Base-by-base conservation (phyloP, 352 stramenopile species). In the Hyaloperonospora arabidopsidis region DNA sequence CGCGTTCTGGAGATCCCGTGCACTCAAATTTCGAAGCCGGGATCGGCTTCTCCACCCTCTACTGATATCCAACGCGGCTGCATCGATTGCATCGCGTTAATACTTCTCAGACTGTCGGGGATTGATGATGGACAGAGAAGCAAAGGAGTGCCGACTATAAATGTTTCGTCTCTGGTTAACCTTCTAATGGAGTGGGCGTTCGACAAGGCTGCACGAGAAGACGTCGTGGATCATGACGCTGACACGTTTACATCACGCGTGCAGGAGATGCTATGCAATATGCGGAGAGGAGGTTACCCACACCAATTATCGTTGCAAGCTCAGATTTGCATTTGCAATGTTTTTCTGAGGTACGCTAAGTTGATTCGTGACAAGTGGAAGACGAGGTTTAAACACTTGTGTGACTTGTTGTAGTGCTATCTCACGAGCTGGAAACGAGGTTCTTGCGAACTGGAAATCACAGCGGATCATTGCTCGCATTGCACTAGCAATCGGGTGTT, bases 21-120 rank as follows among this genome's bases (percentile, higher is more conserved):
- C 32, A 10, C 41, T 18, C 38, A 64, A 43, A 38, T 50, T 10
- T 47, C 58, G 36, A 52, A 43, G 17, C 19, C 39, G 13, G 60
- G 25, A 15, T 38, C 36, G 0, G 53, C 76, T 41, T 54, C 65
- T 22, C 72, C 68, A 10, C 49, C 73, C 10, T 64, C 87, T 18
- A 68, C 63, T 2, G 79, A 89, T 61, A 54, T 89, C 11, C 77
- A 89, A 49, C 67, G 80, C 23, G 79, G 79, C 19, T 76, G 77
- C 25, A 87, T 89, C 56, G 79, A 89, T 49, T 86, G 75, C 43
- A 56, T 82, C 15, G 74, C 75, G 1, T 49, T 84, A 23, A 61
- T 88, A n/a, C 45, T 85, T 12, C 46, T 59, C 34, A 59, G 59
- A 28, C 39, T 70, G 32, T 25, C 61, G 49, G 23, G 35, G 15